Evolutionary conservation across 2,329 filamentous ascomycete species (phyloP).

Genomic region (Colletotrichum noveboracense): DNA sequence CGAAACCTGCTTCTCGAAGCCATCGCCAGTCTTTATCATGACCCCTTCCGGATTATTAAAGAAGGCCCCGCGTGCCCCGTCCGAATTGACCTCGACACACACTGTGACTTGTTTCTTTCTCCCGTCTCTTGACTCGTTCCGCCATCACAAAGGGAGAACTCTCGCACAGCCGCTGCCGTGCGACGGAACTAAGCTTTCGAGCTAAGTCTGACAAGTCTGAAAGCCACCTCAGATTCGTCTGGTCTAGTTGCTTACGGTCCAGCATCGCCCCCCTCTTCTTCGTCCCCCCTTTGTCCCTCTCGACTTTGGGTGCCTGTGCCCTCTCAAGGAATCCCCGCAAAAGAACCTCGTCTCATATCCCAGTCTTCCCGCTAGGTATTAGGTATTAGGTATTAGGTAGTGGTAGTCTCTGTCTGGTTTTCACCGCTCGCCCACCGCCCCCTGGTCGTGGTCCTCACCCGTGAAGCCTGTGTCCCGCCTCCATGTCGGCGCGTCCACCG

Average conservation of each 20-base stretch:
- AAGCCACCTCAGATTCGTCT: neutral
- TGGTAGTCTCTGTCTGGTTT: neutral
- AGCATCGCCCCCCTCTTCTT: neutral
- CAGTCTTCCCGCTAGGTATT: neutral
- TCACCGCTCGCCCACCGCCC: neutral
- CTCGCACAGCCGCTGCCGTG: neutral
- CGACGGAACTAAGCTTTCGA: neutral
- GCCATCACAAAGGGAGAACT: neutral
- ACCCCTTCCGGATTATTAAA: neutral
- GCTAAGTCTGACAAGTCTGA: neutral
- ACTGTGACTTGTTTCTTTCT: neutral
- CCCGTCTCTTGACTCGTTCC: neutral
- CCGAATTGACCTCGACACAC: neutral
- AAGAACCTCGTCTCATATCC: neutral
- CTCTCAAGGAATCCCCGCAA: neutral
- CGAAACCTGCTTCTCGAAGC: neutral
- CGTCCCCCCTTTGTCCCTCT: neutral
- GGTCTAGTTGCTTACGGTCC: neutral
- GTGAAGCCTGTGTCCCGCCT: neutral
- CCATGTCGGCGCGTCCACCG: neutral
- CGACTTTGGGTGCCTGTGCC: neutral
- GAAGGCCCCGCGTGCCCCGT: neutral
- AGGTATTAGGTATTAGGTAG: neutral
- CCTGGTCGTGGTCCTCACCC: neutral
- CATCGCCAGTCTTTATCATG: neutral